Base-by-base conservation (phyloP, 306 rosid genomes). In the Senna siamea region DNA sequence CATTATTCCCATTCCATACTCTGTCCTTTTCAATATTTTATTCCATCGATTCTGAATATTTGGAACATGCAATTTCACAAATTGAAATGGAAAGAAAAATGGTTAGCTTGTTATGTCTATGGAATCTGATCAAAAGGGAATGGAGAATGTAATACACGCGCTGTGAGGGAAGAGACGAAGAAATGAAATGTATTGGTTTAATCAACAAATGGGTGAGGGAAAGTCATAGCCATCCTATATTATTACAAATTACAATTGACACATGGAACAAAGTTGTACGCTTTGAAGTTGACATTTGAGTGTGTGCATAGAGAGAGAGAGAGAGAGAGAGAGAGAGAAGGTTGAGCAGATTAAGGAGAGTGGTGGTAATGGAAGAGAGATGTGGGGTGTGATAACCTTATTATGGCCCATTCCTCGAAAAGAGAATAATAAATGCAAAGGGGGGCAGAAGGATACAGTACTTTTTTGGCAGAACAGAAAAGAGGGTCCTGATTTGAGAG, bases 401-500 rank as follows among this genome's bases (percentile, higher is more conserved):
- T 58, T 22, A 62, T 55, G 75, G 85, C 86, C 78, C 84, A 62
- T 69, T 67, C 64, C 75, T 87, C 82, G 78, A 87, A 80, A 75
- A 56, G 30, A 53, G 73, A 62, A 77, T 78, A 88, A 76, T 86
- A 88, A 90, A 87, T 86, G 87, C 65, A 55, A 74, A 73, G 62
- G 72, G 13, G 79, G 69, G 75, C 88, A 83, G 88, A 82, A 75
- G 78, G 80, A 64, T 61, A 76, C 87, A 89, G 84, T 65, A 83
- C 83, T 80, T 70, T 84, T 84, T 80, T 69, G 92, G 87, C 89
- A 80, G 74, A 75, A 73, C 67, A 77, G 82, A 82, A 84, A 86
- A 83, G 83, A 84, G 73, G 81, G 82, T 71, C 62, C 1, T 74
- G 92, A 85, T 86, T 84, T 88, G 90, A 87, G 80, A 78, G 88